Evolutionary conservation across 1,284 basidiomycete species (phyloP), one percentile per base, ranked within the genome.

Genomic region (Pyrrhoderma lamaoense): DNA sequence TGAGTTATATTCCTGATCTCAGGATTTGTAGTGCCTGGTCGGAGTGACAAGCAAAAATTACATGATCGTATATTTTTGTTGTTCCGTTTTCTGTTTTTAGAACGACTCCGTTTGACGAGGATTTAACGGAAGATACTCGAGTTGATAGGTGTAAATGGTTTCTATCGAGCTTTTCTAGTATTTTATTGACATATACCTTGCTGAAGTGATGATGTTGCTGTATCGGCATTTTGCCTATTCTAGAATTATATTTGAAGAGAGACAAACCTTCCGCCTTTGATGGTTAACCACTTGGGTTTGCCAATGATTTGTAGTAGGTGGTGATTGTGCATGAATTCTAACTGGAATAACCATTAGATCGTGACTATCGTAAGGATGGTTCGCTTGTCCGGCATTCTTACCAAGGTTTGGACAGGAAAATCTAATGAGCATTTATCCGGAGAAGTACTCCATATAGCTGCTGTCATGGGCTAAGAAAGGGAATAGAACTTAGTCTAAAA

Each of bases 381-480:
- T 18, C 27, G 11, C 4, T 5, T 7, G 14, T 5, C 5, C 21
- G 3, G 34, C 34, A 31, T 21, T 57, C 66, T 8, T 54, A 88
- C 79, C 60, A 90, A 65, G 0, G 87, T 89, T 18, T 72, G 70
- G 0, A 80, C 85, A 3, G 87, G 88, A 61, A 91, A 89, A 53
- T 85, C 80, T 39, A 82, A 64, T 5, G 80, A 72, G 52, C 84
- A 87, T 57, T 79, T 78, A 58, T 84, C 80, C 3, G 87, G 82
- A 0, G 86, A 82, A 0, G 85, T 89, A 42, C 80, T 85, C 88
- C 88, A 92, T 47, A 91, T 84, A 2, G 82, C 82, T 1, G 84
- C 84, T 16, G 83, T 87, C 83, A 89, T 86, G 0, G 85, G 85
- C 86, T 89, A 40, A 46, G 35, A 31, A 31, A 31, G 5, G 7